A percentile compares a stretch with the other conserved stretches of the same genome.
These are phyloP conservation scores for Thalassiosira mediterranea DNA, from an alignment of 352 stramenopile genomes.

Conservation along the genomic window DNA sequence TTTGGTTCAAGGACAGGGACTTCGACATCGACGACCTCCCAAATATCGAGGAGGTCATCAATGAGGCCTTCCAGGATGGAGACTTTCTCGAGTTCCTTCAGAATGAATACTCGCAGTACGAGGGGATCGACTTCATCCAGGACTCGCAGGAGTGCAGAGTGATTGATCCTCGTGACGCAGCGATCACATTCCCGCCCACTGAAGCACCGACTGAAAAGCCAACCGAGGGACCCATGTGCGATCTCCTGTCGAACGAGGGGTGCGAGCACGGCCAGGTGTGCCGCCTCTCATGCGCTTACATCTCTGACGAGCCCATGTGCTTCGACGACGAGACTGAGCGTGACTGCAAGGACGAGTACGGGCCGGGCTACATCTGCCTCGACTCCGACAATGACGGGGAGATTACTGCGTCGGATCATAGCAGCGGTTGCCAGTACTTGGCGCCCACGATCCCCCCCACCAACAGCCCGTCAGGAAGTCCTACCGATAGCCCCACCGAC, in stretches of 20 bases:
- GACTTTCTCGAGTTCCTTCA: slow-evolving; percentile 33
- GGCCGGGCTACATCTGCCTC: neutral
- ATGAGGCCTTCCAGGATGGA: slow-evolving; percentile 13
- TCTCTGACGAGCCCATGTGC: neutral
- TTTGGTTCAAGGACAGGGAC: slow-evolving; percentile 48
- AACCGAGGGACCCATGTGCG: slow-evolving; percentile 3
- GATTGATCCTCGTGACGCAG: slow-evolving; percentile 30
- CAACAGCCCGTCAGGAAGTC: neutral
- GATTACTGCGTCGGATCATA: neutral
- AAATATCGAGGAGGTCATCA: slow-evolving; percentile 13
- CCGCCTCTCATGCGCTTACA: neutral
- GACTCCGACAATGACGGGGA: neutral
- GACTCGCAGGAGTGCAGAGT: slow-evolving; percentile 21
- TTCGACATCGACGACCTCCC: slow-evolving; percentile 28
- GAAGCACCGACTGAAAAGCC: slow-evolving; percentile 21
- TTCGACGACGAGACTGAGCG: neutral
- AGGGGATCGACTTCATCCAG: slow-evolving; percentile 42
- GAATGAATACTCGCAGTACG: slow-evolving; percentile 28
- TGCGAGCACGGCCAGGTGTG: neutral
- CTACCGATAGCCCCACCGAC: neutral
- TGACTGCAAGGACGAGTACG: neutral
- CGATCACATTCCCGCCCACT: slow-evolving; percentile 15
- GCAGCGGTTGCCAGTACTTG: neutral
- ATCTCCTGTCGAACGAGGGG: neutral
- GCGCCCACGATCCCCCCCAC: neutral